A percentile compares a stretch with the other conserved stretches of the same genome.
Conservation (phyloP, 257 asterid genomes). For the Petunia axillaris region DNA sequence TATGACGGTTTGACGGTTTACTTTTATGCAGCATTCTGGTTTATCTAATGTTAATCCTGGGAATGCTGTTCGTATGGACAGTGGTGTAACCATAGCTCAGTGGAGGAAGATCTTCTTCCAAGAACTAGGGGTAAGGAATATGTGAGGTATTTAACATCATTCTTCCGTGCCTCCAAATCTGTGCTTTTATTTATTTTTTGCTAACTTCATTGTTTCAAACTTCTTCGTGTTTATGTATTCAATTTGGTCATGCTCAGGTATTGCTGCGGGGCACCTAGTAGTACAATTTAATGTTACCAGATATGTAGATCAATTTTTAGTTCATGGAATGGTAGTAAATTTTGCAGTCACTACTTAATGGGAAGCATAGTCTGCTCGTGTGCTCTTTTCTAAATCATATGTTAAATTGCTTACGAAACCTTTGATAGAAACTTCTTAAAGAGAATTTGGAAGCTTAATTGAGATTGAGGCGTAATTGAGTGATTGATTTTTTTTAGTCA, state of each 20-base stretch:
- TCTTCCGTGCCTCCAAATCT: slow-evolving; percentile 21
- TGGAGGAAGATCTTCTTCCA: slow-evolving; percentile 55
- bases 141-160: slow-evolving; percentile 18
- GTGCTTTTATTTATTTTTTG: neutral
- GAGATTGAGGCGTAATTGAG: neutral
- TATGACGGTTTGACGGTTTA: slow-evolving; percentile 26
- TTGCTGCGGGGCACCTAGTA: neutral
- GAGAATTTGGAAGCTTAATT: neutral
- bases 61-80: slow-evolving; percentile 50
- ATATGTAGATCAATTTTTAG: slow-evolving; percentile 3
- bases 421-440: neutral
- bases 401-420: neutral
- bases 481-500: neutral
- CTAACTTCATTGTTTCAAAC: neutral
- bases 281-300: neutral
- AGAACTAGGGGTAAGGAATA: slow-evolving; percentile 51
- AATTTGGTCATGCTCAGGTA: neutral
- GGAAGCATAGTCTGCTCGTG: neutral
- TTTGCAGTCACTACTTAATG: neutral
- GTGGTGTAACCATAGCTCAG: slow-evolving; percentile 59
- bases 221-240: slow-evolving; percentile 3
- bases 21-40: slow-evolving; percentile 64
- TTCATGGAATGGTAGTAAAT: neutral
- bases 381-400: neutral
- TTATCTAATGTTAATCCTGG: slow-evolving; percentile 56